Conservation (phyloP, 2,329 filamentous ascomycete species). For the Fusarium redolens region DNA sequence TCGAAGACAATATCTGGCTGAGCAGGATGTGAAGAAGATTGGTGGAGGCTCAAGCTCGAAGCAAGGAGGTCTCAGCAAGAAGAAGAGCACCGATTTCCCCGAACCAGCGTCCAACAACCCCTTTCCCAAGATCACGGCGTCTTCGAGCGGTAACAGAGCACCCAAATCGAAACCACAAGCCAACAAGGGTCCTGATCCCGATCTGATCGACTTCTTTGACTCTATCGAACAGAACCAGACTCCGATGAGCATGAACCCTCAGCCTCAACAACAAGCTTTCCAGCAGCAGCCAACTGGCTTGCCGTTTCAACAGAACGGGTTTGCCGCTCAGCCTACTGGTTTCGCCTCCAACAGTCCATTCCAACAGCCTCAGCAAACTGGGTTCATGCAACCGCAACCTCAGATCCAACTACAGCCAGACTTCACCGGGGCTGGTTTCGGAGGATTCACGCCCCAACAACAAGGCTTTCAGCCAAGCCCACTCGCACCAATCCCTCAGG, state of each 20-base stretch:
- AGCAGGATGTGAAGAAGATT: conserved; percentile 78
- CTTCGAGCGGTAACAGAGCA: conserved; percentile 49
- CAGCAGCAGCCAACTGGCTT: conserved; percentile 45
- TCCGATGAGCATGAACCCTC: conserved; percentile 64
- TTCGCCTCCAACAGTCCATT: conserved; percentile 47
- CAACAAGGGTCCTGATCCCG: conserved; percentile 74
- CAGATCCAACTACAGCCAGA: conserved; percentile 59
- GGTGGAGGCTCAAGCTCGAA: conserved; percentile 51
- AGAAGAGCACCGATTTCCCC: conserved; percentile 51
- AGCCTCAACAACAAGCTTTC: conserved; percentile 52
- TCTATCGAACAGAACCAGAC: conserved; percentile 92
- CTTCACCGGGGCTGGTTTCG: conserved; percentile 81
- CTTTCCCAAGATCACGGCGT: conserved; percentile 50
- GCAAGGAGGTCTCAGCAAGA: conserved; percentile 47
- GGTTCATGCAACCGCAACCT: conserved; percentile 45
- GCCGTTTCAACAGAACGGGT: conserved; percentile 40
- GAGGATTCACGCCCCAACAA: conserved; percentile 78
- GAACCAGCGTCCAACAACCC: conserved; percentile 58
- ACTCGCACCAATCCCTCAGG: conserved; percentile 69
- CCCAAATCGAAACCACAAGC: conserved; percentile 58
- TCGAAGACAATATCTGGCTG: conserved; percentile 88
- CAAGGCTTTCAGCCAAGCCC: conserved; percentile 63
- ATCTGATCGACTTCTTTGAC: conserved; percentile 94
- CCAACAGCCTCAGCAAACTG: conserved; percentile 51
- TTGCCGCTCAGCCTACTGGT: conserved; percentile 49